Base-by-base conservation (phyloP, 2,329 filamentous ascomycete species). In the Stylonectria norvegica region DNA sequence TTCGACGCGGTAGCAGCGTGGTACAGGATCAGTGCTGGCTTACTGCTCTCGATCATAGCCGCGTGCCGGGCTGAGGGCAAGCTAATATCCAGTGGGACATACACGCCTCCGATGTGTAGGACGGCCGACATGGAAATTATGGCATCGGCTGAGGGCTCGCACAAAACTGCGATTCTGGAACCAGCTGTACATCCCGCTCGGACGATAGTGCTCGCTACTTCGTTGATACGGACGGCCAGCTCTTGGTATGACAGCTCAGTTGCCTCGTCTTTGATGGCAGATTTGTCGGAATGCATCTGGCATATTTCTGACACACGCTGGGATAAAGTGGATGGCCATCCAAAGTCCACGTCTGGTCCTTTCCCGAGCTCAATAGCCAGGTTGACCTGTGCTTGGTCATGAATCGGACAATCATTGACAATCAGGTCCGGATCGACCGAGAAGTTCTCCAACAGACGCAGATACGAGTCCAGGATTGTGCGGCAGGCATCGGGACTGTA, bases 71-170 rank as follows among this genome's bases (percentile, higher is more conserved):
- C 12, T 1, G 50, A 15, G 4, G 58, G 50, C 10, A 52, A 56
- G 2, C 52, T 43, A 1, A 55, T 34, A 39, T 76, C 73, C 0
- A 76, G 53, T 3, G 68, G 67, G 4, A 71, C 55, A 23, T 68
- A 68, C 1, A 62, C 50, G 6, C 54, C 60, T 1, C 69, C 70
- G 10, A 67, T 36, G 0, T 59, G 53, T 38, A 62, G 45, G 27
- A 73, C 67, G 6, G 66, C 71, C 3, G 73, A 57, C 30, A 73
- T 44, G 0, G 63, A 65, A 27, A 40, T 55, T 5, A 68, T 50
- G 47, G 52, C 63, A 20, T 70, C 60, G 0, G 51, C 39, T 0
- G 53, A 48, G 0, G 72, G 61, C 5, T 69, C 42, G 22, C 66
- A 64, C 20, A 71, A 64, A 3, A 52, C 45, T 4, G 38, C 49